Evolutionary conservation across 2,329 filamentous ascomycete genomes (phyloP).

Genomic region (Colletotrichum lupini): DNA sequence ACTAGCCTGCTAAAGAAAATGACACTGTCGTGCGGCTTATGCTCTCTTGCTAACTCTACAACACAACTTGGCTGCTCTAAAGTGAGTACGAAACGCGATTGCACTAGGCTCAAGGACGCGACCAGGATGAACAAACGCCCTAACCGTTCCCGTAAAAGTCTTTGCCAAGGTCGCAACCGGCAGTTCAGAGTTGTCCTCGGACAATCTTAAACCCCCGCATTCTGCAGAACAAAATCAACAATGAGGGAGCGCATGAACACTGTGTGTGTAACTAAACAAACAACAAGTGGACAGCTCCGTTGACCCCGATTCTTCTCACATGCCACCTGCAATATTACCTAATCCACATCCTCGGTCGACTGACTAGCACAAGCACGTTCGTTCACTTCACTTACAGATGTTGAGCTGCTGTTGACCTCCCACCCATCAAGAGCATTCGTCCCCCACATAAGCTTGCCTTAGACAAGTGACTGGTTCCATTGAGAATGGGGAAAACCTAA

Average conservation of each 20-base stretch:
- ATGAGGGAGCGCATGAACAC: too few relatives aligned
- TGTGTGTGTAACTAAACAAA: too few relatives aligned
- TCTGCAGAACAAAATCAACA: background rate
- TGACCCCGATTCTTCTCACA: conserved; percentile 17
- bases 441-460: background rate
- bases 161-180: background rate
- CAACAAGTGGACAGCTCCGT: too few relatives aligned
- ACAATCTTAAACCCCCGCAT: conserved; percentile 1
- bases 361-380: background rate
- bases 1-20: background rate
- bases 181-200: conserved; percentile 1
- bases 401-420: background rate
- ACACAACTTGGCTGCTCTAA: background rate
- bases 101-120: background rate
- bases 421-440: background rate
- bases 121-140: background rate
- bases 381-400: background rate
- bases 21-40: background rate
- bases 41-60: background rate
- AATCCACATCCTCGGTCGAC: conserved; percentile 28
- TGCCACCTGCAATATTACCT: conserved; percentile 19
- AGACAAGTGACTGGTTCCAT: background rate
- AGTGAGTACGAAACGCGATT: background rate
- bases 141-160: background rate
- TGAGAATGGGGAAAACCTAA: background rate